Evolutionary conservation across 164 flowering plant genomes (phyloP).

Genomic region (Liquidambar formosana): DNA sequence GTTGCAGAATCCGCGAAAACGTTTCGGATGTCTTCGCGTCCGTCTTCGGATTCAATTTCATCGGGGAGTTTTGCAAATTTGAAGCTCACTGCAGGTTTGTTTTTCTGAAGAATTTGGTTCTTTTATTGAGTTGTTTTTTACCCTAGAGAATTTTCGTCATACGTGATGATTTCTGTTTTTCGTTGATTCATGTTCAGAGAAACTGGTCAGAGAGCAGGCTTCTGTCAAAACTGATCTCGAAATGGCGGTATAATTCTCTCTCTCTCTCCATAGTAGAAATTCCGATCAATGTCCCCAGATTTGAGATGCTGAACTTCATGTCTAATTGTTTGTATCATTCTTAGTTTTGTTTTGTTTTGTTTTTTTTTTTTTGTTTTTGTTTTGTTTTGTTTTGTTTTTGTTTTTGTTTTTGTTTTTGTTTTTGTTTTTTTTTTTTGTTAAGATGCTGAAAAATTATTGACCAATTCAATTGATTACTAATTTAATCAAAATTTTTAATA

Average conservation of each 20-base stretch:
- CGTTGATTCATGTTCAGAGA: slow-evolving; percentile 56
- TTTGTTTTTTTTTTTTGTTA: not conserved
- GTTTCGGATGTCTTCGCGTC: slow-evolving; percentile 41
- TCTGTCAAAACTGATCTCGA: slow-evolving; percentile 84
- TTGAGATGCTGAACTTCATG: not conserved
- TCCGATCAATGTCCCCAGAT: not conserved
- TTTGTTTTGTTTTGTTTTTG: not conserved
- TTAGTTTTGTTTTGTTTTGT: not conserved
- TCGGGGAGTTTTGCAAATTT: slow-evolving; percentile 73
- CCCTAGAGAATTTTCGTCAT: not conserved
- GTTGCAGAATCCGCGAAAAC: slow-evolving; percentile 41
- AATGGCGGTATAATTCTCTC: slow-evolving; percentile 61
- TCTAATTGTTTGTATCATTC: not conserved
- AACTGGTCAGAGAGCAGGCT: slow-evolving; percentile 93
- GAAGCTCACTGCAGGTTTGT: slow-evolving; percentile 85
- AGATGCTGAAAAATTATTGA: not conserved
- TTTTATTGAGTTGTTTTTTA: not conserved
- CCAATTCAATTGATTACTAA: not conserved
- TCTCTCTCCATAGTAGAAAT: not conserved
- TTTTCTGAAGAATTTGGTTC: not conserved
- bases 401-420: not conserved
- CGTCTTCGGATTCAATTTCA: slow-evolving; percentile 55
- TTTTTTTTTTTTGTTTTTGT: not conserved
- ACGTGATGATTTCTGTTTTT: slow-evolving; percentile 14
- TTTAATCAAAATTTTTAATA: slow-evolving; percentile 1